These are phyloP conservation scores for Cercospora berteroae DNA, from an alignment of 2,329 filamentous ascomycete species.

Conservation along the genomic window DNA sequence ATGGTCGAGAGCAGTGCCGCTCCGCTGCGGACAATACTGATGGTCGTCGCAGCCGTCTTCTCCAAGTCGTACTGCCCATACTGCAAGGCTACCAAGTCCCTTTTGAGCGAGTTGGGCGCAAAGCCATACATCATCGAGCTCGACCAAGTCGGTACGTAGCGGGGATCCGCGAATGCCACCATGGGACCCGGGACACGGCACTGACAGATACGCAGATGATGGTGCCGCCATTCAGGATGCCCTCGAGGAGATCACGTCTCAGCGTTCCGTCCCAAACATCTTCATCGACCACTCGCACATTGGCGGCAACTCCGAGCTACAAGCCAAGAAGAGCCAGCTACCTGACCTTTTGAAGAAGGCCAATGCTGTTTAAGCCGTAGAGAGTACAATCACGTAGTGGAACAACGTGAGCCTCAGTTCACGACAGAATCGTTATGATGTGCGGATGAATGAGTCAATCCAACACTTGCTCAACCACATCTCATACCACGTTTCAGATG, in stretches of 20 bases:
- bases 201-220: conserved; percentile 59
- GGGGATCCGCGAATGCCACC: not conserved
- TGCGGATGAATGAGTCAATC: not conserved
- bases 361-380: conserved; percentile 54
- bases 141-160: conserved; percentile 71
- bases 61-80: conserved; percentile 96
- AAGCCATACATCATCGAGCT: conserved; percentile 78
- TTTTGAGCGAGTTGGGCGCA: conserved; percentile 67
- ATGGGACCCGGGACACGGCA: not conserved
- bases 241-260: conserved; percentile 73
- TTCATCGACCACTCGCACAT: conserved; percentile 91
- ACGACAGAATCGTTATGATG: not conserved
- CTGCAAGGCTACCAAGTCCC: conserved; percentile 75
- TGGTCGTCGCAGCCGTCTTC: conserved; percentile 70
- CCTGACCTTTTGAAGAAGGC: conserved; percentile 62
- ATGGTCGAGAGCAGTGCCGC: not conserved
- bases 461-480: not conserved
- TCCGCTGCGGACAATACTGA: conserved; percentile 1
- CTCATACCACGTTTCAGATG: not conserved
- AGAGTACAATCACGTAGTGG: not conserved
- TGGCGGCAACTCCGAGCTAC: conserved; percentile 89
- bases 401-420: not conserved
- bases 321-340: conserved; percentile 64
- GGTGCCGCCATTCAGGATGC: conserved; percentile 79
- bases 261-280: conserved; percentile 92